Base-by-base conservation (phyloP, 2,329 filamentous ascomycete species). In the Arthrinium phaeospermum region DNA sequence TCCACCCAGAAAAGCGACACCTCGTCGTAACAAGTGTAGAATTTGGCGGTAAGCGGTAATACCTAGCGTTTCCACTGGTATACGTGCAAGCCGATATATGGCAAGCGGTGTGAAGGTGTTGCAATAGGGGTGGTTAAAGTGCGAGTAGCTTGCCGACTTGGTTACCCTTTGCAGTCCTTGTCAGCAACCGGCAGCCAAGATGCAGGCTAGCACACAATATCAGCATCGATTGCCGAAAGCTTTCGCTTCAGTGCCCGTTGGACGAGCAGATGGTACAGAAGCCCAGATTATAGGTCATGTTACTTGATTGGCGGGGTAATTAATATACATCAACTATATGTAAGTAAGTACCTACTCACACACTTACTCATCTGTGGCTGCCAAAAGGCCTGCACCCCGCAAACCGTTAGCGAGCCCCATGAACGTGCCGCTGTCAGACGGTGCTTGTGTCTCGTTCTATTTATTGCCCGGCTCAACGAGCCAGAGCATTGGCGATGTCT, bases 301-400 rank as follows among this genome's bases (percentile, higher is more conserved):
- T n/a, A n/a, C 22, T 19, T 64, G 57, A 64, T 64, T 64, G 57
- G 57, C 34, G 57, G 57, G 57, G 57, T 64, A 64, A 64, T 64
- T 64, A 64, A 64, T 64, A 37, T n/a, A 8, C 27, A 47, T 5
- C 10, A 12, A n/a, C 27, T 30, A 30, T 30, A 30, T 30, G 19
- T 13, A 10, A n/a, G n/a, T 16, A n/a, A 16, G 7, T 41, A 41
- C 37, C 37, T 41, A 41, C 37, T 2, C 1, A 41, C 37, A 37
- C 37, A 37, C 37, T 10, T 7, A 37, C 37, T 41, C 10, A 10
- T 10, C 37, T 41, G 10, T 41, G 37, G 6, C 2, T 41, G 37
- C 10, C 37, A 41, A 10, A 10, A 64, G 16, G 53, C 34, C 30
- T 64, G 16, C 57, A 41, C 57, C 57, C 57, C 53, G 53, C 53